Conservation (phyloP, 108 stramenopile genomes). For the Cyclostephanos invisitatus region DNA sequence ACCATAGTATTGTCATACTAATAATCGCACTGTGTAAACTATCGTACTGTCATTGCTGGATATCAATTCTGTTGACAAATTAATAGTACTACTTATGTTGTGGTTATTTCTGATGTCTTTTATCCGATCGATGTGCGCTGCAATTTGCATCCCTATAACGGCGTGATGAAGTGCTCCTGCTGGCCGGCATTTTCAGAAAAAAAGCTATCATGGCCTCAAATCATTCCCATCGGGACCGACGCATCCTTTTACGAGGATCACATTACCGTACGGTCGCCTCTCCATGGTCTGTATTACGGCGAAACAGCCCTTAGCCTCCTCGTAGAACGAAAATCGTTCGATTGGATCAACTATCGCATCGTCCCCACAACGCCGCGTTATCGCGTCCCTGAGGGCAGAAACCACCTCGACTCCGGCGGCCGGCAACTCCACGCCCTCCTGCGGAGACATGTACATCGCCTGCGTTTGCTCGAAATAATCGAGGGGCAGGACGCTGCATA, state of each 20-base stretch:
- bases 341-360: constrained; percentile 34
- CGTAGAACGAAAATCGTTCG: constrained; percentile 54
- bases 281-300: constrained; percentile 59
- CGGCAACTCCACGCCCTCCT: constrained; percentile 46
- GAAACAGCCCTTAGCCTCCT: constrained; percentile 53
- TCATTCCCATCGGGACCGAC: constrained; percentile 59
- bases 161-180: too few species aligned
- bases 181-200: background rate
- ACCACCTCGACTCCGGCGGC: constrained; percentile 42
- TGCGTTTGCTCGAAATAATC: constrained; percentile 55
- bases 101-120: too few species aligned
- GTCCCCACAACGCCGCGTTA: constrained; percentile 24
- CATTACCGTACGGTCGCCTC: constrained; percentile 62
- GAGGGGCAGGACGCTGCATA: constrained; percentile 53
- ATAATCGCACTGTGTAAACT: too few species aligned
- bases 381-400: constrained; percentile 26
- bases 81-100: too few species aligned
- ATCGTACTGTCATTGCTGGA: too few species aligned
- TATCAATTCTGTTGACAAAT: too few species aligned
- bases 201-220: constrained; percentile 39
- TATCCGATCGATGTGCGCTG: too few species aligned
- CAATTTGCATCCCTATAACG: too few species aligned
- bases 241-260: constrained; percentile 49
- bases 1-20: background rate
- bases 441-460: constrained; percentile 47